Conservation (phyloP, 2,329 filamentous ascomycete genomes). For the Fusarium transvaalense region DNA sequence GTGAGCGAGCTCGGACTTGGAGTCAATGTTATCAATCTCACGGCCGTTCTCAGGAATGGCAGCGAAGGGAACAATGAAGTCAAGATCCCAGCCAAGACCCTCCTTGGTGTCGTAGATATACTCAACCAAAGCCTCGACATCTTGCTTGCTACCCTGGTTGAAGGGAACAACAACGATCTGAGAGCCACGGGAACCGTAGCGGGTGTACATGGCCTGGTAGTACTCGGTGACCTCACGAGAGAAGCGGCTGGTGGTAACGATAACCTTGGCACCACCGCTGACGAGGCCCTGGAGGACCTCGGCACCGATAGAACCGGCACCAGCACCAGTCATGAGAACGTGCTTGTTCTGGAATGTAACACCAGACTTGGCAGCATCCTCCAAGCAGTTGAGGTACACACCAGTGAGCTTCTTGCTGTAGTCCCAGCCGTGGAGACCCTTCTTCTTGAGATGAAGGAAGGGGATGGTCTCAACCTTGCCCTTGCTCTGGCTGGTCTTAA, state of each 20-base stretch:
- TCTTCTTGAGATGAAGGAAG: constrained; percentile 96
- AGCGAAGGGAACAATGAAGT: constrained; percentile 95
- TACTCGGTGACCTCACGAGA: constrained; percentile 98
- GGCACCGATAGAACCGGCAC: constrained; percentile 96
- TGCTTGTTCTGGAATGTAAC: constrained; percentile 96
- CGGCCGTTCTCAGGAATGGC: constrained; percentile 98
- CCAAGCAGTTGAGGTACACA: constrained; percentile 90
- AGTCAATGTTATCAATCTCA: constrained; percentile 96
- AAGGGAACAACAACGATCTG: constrained; percentile 98
- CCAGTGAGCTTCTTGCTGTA: constrained; percentile 99
- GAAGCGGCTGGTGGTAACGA: constrained; percentile 96
- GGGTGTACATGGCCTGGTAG: constrained; percentile 98
- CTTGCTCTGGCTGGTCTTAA: constrained; percentile 72
- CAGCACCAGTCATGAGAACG: constrained; percentile 97
- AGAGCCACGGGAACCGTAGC: constrained; percentile 91
- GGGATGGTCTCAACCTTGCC: constrained; percentile 98
- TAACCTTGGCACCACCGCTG: constrained; percentile 94
- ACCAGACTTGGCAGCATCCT: constrained; percentile 87
- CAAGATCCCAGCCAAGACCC: constrained; percentile 97
- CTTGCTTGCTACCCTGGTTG: constrained; percentile 98
- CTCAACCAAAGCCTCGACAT: constrained; percentile 91
- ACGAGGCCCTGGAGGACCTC: constrained; percentile 96
- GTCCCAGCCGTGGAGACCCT: constrained; percentile 94
- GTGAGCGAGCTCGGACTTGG: constrained; percentile 96
- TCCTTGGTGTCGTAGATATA: constrained; percentile 98